phyloP scores from a whole-genome alignment of 1,139 yeast genomes.

The Meyerozyma athensensis region DNA sequence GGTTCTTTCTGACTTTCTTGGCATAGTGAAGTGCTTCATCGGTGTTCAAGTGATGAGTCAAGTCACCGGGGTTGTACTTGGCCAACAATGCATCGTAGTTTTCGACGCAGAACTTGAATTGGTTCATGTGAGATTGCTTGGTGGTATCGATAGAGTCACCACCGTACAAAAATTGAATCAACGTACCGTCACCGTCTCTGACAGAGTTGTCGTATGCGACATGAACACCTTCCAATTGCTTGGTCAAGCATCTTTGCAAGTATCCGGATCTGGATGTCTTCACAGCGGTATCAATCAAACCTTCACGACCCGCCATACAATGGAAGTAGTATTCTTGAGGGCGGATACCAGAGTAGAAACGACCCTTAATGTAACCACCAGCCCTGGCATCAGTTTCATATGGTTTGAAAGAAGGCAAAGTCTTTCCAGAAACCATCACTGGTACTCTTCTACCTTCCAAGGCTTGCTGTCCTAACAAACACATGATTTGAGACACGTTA shows the following conservation, averaged over 20 bases:
- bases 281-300: conserved; percentile 98
- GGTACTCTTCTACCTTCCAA: conserved; percentile 99
- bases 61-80: conserved; percentile 76
- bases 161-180: conserved; percentile 94
- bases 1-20: conserved; percentile 74
- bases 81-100: conserved; percentile 82
- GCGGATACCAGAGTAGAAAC: conserved; percentile 95
- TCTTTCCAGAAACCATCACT: conserved; percentile 97
- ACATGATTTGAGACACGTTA: conserved; percentile 98
- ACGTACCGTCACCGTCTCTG: conserved; percentile 91
- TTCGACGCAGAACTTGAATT: conserved; percentile 88
- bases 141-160: conserved; percentile 96
- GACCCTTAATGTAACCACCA: conserved; percentile 96
- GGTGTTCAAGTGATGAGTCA: conserved; percentile 72
- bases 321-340: conserved; percentile 99
- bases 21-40: conserved; percentile 75
- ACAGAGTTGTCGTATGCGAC: conserved; percentile 92
- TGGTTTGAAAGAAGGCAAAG: conserved; percentile 93
- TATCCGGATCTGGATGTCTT: conserved; percentile 98
- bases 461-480: conserved; percentile 98
- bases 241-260: conserved; percentile 96
- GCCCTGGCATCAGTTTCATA: conserved; percentile 97
- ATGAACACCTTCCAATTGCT: conserved; percentile 96
- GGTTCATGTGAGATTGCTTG: conserved; percentile 89
- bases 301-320: conserved; percentile 99